phyloP scores from a whole-genome alignment of 768 basidiomycete species.

The Russula compacta region DNA sequence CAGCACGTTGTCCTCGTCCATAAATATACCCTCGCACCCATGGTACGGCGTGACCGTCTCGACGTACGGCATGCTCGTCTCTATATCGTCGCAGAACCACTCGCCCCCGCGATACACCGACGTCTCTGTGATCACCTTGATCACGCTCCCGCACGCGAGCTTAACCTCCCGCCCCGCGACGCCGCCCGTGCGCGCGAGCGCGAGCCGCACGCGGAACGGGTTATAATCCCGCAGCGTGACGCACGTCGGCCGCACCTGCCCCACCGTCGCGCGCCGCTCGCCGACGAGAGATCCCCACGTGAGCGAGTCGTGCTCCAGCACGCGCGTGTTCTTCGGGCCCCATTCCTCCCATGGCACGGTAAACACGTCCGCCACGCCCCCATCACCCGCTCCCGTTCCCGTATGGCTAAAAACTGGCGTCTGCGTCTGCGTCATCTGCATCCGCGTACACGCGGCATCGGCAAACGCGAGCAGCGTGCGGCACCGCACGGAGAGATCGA shows the following conservation, averaged over 20 bases:
- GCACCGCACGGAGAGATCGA: constrained; percentile 6
- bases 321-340: background rate
- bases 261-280: constrained; percentile 9
- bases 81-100: background rate
- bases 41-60: constrained; percentile 3
- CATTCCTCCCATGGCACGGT: background rate
- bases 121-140: background rate
- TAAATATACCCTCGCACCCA: constrained; percentile 1
- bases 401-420: no score
- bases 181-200: background rate
- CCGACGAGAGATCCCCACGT: constrained; percentile 11
- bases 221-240: constrained; percentile 9
- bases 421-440: no score
- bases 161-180: background rate
- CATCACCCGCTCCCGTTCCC: no score
- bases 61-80: constrained; percentile 3
- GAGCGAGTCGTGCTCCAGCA: constrained; percentile 4
- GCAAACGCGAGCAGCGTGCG: background rate
- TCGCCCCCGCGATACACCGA: background rate
- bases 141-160: background rate
- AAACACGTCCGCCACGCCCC: background rate
- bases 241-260: background rate
- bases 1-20: constrained; percentile 7
- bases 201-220: background rate
- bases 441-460: no score